Conservation (phyloP, 495 filamentous ascomycete genomes). For the Neurospora sp. region DNA sequence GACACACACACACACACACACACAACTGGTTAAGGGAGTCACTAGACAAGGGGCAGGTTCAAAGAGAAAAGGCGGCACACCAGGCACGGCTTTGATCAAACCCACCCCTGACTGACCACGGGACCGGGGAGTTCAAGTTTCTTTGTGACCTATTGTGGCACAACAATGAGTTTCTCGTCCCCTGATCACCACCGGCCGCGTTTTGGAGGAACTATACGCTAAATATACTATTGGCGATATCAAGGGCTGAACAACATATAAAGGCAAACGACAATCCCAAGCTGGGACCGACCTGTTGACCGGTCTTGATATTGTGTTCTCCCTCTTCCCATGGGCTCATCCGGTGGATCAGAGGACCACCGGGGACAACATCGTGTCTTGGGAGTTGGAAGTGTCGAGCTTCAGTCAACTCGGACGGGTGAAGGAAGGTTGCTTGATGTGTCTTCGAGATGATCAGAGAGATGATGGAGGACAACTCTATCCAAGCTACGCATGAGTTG, state of each 20-base stretch:
- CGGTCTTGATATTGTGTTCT: not conserved
- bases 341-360: not conserved
- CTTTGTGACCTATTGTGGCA: not conserved
- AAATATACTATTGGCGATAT: not conserved
- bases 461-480: not conserved
- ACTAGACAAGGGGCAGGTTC: not conserved
- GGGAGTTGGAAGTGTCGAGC: not conserved
- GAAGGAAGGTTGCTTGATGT: not conserved
- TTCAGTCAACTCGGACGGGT: not conserved
- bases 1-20: too few species aligned
- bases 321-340: not conserved
- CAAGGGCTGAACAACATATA: not conserved
- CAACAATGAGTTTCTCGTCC: not conserved
- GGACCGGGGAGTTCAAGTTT: not conserved
- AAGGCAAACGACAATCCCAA: not conserved
- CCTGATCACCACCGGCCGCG: not conserved
- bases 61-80: not conserved
- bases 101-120: not conserved
- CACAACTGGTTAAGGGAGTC: not conserved
- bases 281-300: not conserved
- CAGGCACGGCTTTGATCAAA: not conserved
- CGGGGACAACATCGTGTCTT: not conserved
- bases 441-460: not conserved
- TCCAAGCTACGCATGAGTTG: not conserved
- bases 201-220: not conserved